Conservation (phyloP, 83 land plant species). For the Isoetes engelmannii region DNA sequence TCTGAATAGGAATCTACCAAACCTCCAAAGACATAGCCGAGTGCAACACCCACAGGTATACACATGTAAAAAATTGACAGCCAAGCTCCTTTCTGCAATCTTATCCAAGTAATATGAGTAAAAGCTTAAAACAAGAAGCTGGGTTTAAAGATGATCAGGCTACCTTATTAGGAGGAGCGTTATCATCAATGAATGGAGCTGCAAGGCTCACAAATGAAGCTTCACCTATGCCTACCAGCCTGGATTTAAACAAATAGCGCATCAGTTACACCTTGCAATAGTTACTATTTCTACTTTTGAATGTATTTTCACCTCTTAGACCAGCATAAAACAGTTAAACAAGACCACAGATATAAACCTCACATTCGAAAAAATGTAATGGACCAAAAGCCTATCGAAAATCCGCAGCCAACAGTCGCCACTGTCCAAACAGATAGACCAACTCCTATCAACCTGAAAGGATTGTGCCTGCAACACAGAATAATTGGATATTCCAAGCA, state of each 20-base stretch:
- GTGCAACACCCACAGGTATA: constrained; percentile 85
- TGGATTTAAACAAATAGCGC: too few species aligned
- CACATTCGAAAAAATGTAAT: constrained; percentile 77
- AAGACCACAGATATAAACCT: too few species aligned
- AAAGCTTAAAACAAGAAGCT: too few species aligned
- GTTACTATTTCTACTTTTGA: too few species aligned
- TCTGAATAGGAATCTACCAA: too few species aligned
- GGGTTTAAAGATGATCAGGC: too few species aligned
- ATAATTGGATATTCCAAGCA: too few species aligned
- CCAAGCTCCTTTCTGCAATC: constrained; percentile 83
- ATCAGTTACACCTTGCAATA: too few species aligned
- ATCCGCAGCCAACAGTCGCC: constrained; percentile 83
- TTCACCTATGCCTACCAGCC: constrained; percentile 97
- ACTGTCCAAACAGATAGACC: constrained; percentile 92
- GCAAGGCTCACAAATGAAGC: constrained; percentile 98
- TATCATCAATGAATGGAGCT: constrained; percentile 93
- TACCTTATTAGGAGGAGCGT: constrained; percentile 88
- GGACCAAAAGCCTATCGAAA: constrained; percentile 78
- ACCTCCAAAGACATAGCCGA: constrained; percentile 97
- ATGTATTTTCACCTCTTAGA: too few species aligned
- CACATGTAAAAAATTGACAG: constrained; percentile 95
- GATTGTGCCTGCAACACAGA: constrained; percentile 76
- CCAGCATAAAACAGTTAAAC: too few species aligned
- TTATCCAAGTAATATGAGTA: too few species aligned
- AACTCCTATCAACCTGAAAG: constrained; percentile 92